phyloP scores from a whole-genome alignment of 2,329 filamentous ascomycete genomes.

The Fusarium globosum region DNA sequence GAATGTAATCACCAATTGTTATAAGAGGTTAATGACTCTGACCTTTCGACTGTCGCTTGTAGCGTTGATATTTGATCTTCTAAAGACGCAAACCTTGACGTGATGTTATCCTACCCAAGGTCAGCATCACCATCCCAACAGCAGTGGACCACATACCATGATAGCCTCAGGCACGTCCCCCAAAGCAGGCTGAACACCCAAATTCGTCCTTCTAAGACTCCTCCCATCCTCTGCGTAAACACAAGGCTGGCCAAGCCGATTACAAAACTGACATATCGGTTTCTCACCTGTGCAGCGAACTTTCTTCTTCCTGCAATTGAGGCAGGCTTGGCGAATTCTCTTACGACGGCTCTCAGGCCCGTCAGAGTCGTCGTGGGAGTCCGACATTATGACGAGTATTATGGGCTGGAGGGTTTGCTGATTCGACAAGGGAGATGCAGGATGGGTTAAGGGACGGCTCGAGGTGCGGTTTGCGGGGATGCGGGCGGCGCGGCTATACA shows the following conservation, averaged over 20 bases:
- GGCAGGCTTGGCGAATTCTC: conserved; percentile 22
- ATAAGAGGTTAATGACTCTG: rapidly evolving
- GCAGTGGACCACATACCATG: neutral
- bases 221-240: conserved; percentile 20
- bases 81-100: neutral
- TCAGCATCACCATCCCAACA: neutral
- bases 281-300: conserved; percentile 22
- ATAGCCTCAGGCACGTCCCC: neutral
- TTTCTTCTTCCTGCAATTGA: conserved; percentile 23
- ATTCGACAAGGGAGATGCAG: neutral
- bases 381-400: conserved; percentile 1
- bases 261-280: conserved; percentile 20
- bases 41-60: conserved; percentile 14
- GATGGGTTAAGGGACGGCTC: neutral
- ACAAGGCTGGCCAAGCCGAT: conserved; percentile 4
- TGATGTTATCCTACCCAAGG: conserved; percentile 10
- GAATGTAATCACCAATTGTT: rapidly evolving
- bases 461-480: neutral
- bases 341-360: conserved; percentile 17
- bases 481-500: neutral
- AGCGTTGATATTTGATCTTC: conserved; percentile 15
- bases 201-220: neutral
- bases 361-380: conserved; percentile 14
- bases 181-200: neutral
- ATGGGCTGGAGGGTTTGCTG: neutral